Evolutionary conservation across 495 filamentous ascomycete genomes (phyloP), one percentile per base, ranked within the genome.

Genomic region (Pyronema domesticum): DNA sequence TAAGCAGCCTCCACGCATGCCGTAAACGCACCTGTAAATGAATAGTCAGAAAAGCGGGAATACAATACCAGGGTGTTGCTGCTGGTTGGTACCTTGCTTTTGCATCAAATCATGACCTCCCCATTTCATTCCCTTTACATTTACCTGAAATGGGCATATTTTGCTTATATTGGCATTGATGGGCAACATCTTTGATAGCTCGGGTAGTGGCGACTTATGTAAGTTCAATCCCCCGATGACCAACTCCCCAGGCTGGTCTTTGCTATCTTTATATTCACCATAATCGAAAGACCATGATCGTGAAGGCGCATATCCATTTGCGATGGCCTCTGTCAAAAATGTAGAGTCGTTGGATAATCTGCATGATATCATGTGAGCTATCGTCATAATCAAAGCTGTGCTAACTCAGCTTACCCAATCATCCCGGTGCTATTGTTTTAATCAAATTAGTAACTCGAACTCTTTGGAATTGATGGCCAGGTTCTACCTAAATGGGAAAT

Each of bases 1-100:
- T 63, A 63, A 18, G 61, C 61, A 8, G 61, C 60, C 30, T 64
- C 61, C 6, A 64, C n/a, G 19, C 61, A 64, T n/a, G 60, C 61
- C 61, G 60, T 60, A 33, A 64, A 64, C 10, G 43, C 6, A 0
- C 46, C 60, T 63, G 55, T 13, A 39, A 10, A 8, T n/a, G 7
- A 7, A 10, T 18, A 15, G n/a, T 30, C 19, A 51, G 17, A 15
- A 46, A 34, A 62, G 59, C 11, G n/a, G n/a, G n/a, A n/a, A n/a
- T n/a, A 19, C 13, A n/a, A 19, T 14, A 37, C 34, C n/a, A 30
- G 36, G 2, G 37, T 14, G 43, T n/a, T n/a, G 7, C 43, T 8
- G 7, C 18, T 17, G 23, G 36, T 40, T 15, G 42, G 30, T 55
- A 64, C 61, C n/a, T 40, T 60, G 45, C 4, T 51, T 40, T 2